Percentiles rank a stretch among this genome's conserved stretches.
These are phyloP conservation scores for Serendipita sp. DNA, from an alignment of 768 basidiomycete genomes.

Conservation along the genomic window DNA sequence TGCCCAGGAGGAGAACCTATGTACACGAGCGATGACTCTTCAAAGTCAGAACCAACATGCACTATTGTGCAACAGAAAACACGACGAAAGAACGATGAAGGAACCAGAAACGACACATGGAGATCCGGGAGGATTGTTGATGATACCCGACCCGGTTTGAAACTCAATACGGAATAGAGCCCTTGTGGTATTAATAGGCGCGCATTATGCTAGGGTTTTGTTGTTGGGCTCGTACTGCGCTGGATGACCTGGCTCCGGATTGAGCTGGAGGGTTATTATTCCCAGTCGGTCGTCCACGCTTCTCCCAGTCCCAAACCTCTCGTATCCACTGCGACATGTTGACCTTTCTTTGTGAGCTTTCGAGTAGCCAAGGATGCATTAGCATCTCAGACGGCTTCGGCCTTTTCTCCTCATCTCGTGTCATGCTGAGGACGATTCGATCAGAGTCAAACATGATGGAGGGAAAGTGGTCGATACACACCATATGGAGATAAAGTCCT, in stretches of 20 bases:
- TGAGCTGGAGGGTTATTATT: not conserved
- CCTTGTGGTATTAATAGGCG: not conserved
- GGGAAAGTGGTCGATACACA: conserved; percentile 24
- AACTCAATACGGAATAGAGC: no score
- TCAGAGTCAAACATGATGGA: conserved; percentile 7
- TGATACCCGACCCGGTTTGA: no score
- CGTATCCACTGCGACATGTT: conserved; percentile 83
- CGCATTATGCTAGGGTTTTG: not conserved
- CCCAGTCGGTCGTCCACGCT: not conserved
- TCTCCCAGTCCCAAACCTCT: conserved; percentile 52
- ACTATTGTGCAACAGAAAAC: no score
- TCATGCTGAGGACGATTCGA: conserved; percentile 34
- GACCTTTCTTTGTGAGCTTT: conserved; percentile 63
- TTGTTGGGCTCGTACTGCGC: not conserved
- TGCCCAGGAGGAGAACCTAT: no score
- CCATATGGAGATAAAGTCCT: conserved; percentile 79
- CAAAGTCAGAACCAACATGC: no score
- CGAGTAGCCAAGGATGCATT: conserved; percentile 65
- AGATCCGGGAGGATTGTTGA: no score
- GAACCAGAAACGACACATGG: no score
- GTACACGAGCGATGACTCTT: no score
- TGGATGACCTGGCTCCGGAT: not conserved
- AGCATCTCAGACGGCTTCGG: conserved; percentile 76
- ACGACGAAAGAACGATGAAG: no score
- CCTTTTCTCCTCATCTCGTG: conserved; percentile 46